These are phyloP conservation scores for Suillus brevipes DNA, from an alignment of 768 basidiomycete genomes.

Conservation along the genomic window DNA sequence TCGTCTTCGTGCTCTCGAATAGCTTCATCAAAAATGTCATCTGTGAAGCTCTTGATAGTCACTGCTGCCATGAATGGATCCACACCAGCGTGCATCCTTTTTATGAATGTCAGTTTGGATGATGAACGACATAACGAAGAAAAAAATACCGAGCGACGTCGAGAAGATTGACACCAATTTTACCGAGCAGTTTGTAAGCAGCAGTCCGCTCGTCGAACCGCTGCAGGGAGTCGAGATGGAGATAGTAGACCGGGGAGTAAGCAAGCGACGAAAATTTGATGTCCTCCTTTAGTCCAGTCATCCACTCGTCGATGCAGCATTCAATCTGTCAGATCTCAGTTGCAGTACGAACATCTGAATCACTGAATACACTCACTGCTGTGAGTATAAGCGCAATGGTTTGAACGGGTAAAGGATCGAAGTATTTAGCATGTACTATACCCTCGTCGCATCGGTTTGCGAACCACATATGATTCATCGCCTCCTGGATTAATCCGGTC, in stretches of 20 bases:
- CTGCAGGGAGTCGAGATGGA: constrained; percentile 8
- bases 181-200: constrained; percentile 7
- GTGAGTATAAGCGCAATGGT: constrained; percentile 8
- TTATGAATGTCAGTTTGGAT: not conserved
- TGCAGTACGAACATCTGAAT: not conserved
- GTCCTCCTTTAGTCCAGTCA: constrained; percentile 12
- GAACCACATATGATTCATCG: constrained; percentile 29
- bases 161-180: constrained; percentile 1
- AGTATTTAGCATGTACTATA: constrained; percentile 19
- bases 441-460: constrained; percentile 28
- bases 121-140: constrained; percentile 2
- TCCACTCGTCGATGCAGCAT: constrained; percentile 16
- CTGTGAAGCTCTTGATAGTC: not conserved
- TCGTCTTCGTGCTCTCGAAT: constrained; percentile 7
- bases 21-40: constrained; percentile 1
- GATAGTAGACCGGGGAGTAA: constrained; percentile 8
- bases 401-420: constrained; percentile 20
- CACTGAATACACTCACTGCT: not conserved
- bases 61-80: constrained; percentile 1
- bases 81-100: constrained; percentile 10
- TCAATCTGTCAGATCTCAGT: constrained; percentile 10
- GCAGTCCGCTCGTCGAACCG: constrained; percentile 5
- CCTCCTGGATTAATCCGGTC: constrained; percentile 24
- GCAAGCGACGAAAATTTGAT: constrained; percentile 10
- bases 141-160: constrained; percentile 4